phyloP scores from a whole-genome alignment of 1,284 basidiomycete genomes.

The Hortiboletus rubellus region DNA sequence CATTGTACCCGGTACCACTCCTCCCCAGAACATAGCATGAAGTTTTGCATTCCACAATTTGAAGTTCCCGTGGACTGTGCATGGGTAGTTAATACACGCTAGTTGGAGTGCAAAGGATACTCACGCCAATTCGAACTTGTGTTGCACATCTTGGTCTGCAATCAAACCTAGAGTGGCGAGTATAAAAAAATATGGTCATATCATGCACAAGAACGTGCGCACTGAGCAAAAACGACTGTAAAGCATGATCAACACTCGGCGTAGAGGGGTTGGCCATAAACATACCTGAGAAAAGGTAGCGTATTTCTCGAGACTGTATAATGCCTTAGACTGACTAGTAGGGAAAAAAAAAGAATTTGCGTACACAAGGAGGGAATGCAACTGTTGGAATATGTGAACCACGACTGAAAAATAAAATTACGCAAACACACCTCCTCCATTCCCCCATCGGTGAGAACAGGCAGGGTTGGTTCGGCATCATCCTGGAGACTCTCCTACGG shows the following conservation, averaged over 20 bases:
- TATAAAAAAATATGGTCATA: conserved; percentile 6
- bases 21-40: conserved; percentile 72
- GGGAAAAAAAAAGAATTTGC: conserved; percentile 20
- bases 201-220: conserved; percentile 13
- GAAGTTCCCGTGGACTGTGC: conserved; percentile 54
- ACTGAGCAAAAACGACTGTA: conserved; percentile 56
- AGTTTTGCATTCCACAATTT: conserved; percentile 57
- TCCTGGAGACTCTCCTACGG: conserved; percentile 29
- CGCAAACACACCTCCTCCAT: conserved; percentile 23
- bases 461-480: not conserved
- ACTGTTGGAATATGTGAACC: conserved; percentile 33
- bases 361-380: conserved; percentile 59
- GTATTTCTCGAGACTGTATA: conserved; percentile 61
- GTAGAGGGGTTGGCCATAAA: not conserved
- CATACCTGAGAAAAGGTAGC: conserved; percentile 56
- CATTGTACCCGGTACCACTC: conserved; percentile 65
- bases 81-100: not conserved
- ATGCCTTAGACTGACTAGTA: not conserved
- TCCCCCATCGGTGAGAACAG: conserved; percentile 23
- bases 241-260: not conserved
- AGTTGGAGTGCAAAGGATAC: conserved; percentile 25
- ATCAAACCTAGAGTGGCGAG: conserved; percentile 41
- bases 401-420: not conserved
- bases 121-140: conserved; percentile 58
- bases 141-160: conserved; percentile 45